Base-by-base conservation (phyloP, 331 rosid genomes). In the Pyracantha coccinea region DNA sequence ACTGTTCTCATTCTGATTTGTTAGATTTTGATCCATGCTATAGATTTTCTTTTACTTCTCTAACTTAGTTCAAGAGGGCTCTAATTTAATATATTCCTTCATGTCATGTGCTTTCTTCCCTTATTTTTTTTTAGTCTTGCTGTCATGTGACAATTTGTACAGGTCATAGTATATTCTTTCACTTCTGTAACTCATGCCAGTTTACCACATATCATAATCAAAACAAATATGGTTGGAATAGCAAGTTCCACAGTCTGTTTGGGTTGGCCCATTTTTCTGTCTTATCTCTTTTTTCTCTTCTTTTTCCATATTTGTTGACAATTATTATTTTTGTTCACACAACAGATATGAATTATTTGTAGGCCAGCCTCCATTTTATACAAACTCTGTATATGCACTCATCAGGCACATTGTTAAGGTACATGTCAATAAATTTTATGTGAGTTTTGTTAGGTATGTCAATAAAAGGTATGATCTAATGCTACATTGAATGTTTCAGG, bases 291-390 rank as follows among this genome's bases (percentile, higher is more conserved):
- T n/a, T 45, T 33, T 65, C 29, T 72, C 44, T 77, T 59, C 27
- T 66, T 57, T 54, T 41, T 35, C 72, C 74, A 53, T 73, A 77
- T 80, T 68, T 75, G 67, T 12, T 75, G 76, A 75, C 7, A 84
- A 75, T 72, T 66, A 63, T 21, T 16, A 68, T 75, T 81, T 58
- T 71, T 21, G 52, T 82, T 77, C 32, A 28, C 55, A 47, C 54
- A 77, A 86, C 88, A 94, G 99, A 87, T 94, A 94, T 17, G 99
- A 94, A 82, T 89, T 94, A 76, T 94, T 81, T 88, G 99, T 92
- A 79, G 99, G 99, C 72, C 99, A 92, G 84, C 99, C 99, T 80
- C 99, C 99, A 55, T 94, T 94, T 84, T 94, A 92, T 82, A 94
- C 97, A 60, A 92, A 94, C 80, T 94, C 99, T 72, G 99, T 94